Base-by-base conservation (phyloP, 2,329 filamentous ascomycete species). In the Pyricularia grisea region DNA sequence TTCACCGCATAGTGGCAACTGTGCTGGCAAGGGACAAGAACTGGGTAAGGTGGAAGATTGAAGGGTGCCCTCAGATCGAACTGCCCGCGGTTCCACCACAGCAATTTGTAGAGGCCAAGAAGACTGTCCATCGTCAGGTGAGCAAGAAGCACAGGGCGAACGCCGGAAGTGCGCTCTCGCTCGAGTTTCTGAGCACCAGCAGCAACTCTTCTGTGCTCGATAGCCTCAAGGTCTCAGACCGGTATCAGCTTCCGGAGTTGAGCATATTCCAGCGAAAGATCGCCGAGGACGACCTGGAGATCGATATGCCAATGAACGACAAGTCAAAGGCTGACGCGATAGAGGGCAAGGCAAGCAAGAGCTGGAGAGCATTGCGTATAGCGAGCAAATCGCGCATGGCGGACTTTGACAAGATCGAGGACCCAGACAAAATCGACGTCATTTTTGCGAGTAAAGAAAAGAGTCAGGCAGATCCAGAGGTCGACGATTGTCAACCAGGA, bases 11-110 rank as follows among this genome's bases (percentile, higher is more conserved):
- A 88, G 93, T 99, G 36, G 94, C 98, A 77, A 98, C 94, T 14
- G 94, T 99, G 36, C 87, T 99, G 33, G 92, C 93, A 28, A 87
- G 95, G 72, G 95, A 99, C 79, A 98, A 97, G 82, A 97, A 98
- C 77, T 99, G 96, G 96, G 93, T 96, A 64, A 90, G 93, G 71
- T 99, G 95, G 95, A 99, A 99, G 81, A 90, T 94, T 70, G 93
- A 97, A 77, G 92, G 90, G 73, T 99, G 95, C 77, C 92, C 93
- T 28, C 87, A 90, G 6, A 98, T 99, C 75, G 89, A 94, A 75
- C 87, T 88, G 70, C 87, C 91, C 27, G 82, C 92, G 12, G 85
- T 98, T 33, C 85, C 89, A 2, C 84, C 90, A 0, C 80, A 87
- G 31, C 86, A 90, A 65, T 94, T 93, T 76, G 79, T 89, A 58